phyloP scores from a whole-genome alignment of 2,329 filamentous ascomycete genomes.

The Exophiala oligosperma region DNA sequence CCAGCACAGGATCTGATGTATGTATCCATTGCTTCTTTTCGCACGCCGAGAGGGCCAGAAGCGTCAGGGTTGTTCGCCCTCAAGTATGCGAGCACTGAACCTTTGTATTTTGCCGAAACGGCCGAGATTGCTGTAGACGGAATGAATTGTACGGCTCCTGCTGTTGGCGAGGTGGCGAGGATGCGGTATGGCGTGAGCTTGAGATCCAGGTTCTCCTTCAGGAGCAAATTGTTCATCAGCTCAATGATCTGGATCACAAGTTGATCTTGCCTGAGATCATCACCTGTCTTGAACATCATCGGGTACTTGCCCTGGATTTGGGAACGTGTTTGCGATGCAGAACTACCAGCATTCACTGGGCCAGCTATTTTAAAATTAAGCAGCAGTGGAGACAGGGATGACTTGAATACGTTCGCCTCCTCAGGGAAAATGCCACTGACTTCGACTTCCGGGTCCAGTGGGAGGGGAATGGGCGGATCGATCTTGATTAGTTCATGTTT shows the following conservation, averaged over 20 bases:
- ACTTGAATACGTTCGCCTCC: slow-evolving; percentile 92
- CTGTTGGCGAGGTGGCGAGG: slow-evolving; percentile 83
- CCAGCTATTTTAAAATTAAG: slow-evolving; percentile 80
- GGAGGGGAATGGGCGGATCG: slow-evolving; percentile 82
- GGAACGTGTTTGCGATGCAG: slow-evolving; percentile 13
- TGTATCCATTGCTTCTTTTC: slow-evolving; percentile 89
- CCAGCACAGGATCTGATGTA: slow-evolving; percentile 95
- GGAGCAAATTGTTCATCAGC: slow-evolving; percentile 92
- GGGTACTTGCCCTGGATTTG: slow-evolving; percentile 70
- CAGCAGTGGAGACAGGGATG: slow-evolving; percentile 85
- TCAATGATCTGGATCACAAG: slow-evolving; percentile 97
- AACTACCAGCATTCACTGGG: background rate
- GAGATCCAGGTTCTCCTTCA: slow-evolving; percentile 93
- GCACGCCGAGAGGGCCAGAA: slow-evolving; percentile 76
- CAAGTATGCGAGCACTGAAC: slow-evolving; percentile 75
- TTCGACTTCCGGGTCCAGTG: slow-evolving; percentile 79
- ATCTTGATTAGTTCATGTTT: slow-evolving; percentile 85
- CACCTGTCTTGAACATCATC: slow-evolving; percentile 95
- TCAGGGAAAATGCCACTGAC: slow-evolving; percentile 80
- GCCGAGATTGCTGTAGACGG: slow-evolving; percentile 80
- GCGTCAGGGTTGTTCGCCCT: slow-evolving; percentile 87
- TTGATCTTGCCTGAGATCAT: slow-evolving; percentile 94
- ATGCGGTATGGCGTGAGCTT: slow-evolving; percentile 96
- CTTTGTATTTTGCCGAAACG: slow-evolving; percentile 81
- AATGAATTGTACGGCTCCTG: slow-evolving; percentile 91